Evolutionary conservation across 306 rosid species (phyloP).

Genomic region (Cucurbita moschata): DNA sequence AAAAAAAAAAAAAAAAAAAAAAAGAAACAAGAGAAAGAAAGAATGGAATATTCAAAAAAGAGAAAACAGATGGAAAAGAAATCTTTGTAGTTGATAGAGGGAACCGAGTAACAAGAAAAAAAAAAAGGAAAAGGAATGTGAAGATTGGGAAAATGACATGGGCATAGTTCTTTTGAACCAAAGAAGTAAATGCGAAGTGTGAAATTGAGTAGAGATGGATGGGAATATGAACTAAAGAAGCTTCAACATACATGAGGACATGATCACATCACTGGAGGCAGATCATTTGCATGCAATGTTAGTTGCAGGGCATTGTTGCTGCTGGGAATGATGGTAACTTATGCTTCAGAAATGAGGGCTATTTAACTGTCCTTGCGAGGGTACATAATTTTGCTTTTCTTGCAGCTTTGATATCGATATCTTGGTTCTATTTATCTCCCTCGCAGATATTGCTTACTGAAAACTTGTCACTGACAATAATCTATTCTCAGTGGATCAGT

Average conservation of each 20-base stretch:
- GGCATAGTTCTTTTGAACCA: background rate
- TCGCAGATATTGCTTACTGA: conserved; percentile 7
- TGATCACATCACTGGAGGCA: conserved; percentile 32
- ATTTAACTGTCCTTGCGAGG: conserved; percentile 27
- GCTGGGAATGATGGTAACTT: conserved; percentile 45
- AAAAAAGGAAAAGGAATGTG: background rate
- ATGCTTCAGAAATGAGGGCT: conserved; percentile 31
- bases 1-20: background rate
- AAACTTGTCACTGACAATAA: background rate
- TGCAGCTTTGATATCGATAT: conserved; percentile 25
- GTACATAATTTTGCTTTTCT: conserved; percentile 35
- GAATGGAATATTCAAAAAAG: conserved; percentile 4
- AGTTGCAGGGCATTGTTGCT: conserved; percentile 40
- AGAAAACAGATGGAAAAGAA: conserved; percentile 1
- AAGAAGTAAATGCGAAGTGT: background rate
- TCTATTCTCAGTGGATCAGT: background rate
- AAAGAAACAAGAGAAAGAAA: conserved; percentile 4
- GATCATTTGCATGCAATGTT: conserved; percentile 34
- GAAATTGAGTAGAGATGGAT: conserved; percentile 19
- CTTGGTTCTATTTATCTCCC: conserved; percentile 20
- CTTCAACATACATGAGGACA: conserved; percentile 40
- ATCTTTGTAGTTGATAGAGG: background rate
- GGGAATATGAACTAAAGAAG: conserved; percentile 29
- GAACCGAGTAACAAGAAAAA: background rate
- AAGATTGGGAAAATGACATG: background rate